A percentile compares a stretch with the other conserved stretches of the same genome.
phyloP scores from a whole-genome alignment of 306 rosid species.

The Benincasa hispida region DNA sequence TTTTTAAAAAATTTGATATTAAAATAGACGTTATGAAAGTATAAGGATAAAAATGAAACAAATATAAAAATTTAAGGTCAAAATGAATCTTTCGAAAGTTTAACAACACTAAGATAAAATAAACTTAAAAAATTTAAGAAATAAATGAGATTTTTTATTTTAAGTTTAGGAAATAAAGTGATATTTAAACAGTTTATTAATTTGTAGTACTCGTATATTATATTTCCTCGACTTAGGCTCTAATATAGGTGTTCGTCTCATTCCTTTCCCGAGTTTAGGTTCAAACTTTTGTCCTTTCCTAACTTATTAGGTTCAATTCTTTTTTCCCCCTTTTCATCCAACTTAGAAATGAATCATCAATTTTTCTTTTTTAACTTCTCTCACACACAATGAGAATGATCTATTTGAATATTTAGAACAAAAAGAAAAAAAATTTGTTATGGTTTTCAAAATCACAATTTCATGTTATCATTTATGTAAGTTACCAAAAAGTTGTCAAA shows the following conservation, averaged over 20 bases:
- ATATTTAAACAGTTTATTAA: background rate
- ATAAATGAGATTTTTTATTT: no score
- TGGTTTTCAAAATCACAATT: background rate
- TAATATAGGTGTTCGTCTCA: background rate
- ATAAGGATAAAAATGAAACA: no score
- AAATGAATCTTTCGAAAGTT: no score
- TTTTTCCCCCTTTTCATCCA: background rate
- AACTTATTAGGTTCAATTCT: background rate
- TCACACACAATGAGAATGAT: background rate
- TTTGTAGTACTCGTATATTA: background rate
- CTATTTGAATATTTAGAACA: background rate
- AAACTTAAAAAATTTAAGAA: no score
- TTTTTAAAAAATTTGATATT: no score
- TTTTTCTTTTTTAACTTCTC: background rate
- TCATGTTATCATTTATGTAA: no score
- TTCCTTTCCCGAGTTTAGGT: background rate
- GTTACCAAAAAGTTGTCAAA: no score
- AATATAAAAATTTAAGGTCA: no score
- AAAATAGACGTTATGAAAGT: no score
- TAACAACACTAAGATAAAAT: no score
- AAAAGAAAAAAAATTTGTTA: background rate
- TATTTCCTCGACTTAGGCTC: background rate
- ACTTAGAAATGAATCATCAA: background rate
- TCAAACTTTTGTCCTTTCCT: background rate
- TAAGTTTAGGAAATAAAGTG: background rate